Evolutionary conservation across 1,284 basidiomycete species (phyloP).

Genomic region (Ganoderma lingzhi): DNA sequence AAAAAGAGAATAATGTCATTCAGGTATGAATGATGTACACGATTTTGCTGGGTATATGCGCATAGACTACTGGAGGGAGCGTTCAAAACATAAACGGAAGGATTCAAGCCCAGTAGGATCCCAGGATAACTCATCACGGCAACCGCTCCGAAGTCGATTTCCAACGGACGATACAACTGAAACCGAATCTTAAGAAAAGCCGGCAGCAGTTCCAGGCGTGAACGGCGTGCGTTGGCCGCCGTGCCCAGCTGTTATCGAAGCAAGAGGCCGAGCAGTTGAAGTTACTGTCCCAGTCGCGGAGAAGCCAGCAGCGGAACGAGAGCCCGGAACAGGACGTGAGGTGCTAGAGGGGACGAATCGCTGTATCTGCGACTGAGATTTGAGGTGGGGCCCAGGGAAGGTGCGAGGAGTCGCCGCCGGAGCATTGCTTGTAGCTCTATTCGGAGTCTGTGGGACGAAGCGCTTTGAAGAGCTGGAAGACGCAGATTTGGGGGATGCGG

Average conservation of each 20-base stretch:
- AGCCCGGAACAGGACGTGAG: constrained; percentile 12
- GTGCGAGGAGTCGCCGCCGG: constrained; percentile 30
- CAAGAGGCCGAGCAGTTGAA: constrained; percentile 22
- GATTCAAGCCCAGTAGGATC: not conserved
- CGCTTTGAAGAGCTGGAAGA: constrained; percentile 25
- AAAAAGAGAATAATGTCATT: not conserved
- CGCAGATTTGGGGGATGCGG: constrained; percentile 19
- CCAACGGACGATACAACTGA: no score
- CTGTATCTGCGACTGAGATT: constrained; percentile 29
- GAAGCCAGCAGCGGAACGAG: constrained; percentile 19
- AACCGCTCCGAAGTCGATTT: not conserved
- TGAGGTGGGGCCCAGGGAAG: constrained; percentile 14
- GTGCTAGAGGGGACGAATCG: constrained; percentile 26
- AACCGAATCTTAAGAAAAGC: constrained; percentile 5
- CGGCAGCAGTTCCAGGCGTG: constrained; percentile 18
- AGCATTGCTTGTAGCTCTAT: constrained; percentile 15
- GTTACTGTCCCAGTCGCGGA: constrained; percentile 8
- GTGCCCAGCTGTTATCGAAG: constrained; percentile 24
- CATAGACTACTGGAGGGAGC: not conserved
- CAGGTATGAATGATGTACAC: not conserved
- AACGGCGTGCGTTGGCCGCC: constrained; percentile 34
- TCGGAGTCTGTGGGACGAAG: constrained; percentile 29
- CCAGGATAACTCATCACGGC: not conserved
- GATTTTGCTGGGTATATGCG: constrained; percentile 11
- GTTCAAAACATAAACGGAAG: not conserved